phyloP scores from a whole-genome alignment of 768 basidiomycete species.

The Termitomyces sp. region DNA sequence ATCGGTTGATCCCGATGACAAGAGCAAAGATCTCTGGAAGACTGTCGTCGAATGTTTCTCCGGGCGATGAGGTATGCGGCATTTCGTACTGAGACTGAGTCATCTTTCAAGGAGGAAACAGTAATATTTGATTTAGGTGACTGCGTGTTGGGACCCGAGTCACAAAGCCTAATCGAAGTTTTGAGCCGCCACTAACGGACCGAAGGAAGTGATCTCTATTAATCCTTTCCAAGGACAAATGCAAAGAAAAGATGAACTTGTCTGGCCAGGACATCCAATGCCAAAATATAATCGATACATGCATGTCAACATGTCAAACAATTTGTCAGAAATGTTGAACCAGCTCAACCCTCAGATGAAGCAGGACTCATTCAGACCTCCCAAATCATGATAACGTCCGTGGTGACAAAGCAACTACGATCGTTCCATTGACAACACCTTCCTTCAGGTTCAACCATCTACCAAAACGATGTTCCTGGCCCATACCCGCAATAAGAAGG shows the following conservation, averaged over 20 bases:
- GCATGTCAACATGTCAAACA: not conserved
- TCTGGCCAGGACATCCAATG: not conserved
- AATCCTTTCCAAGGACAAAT: not conserved
- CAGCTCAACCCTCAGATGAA: not conserved
- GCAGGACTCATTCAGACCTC: not conserved
- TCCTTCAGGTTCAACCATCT: conserved; percentile 82
- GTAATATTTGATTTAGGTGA: not conserved
- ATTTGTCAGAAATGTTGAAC: not conserved
- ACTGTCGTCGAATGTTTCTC: too few relatives aligned
- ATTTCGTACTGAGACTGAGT: too few relatives aligned
- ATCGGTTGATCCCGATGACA: too few relatives aligned
- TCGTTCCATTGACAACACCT: conserved; percentile 66
- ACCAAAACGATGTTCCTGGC: conserved; percentile 86
- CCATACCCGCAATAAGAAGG: conserved; percentile 74
- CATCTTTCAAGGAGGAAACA: too few relatives aligned
- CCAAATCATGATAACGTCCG: conserved; percentile 21
- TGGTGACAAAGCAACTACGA: conserved; percentile 56
- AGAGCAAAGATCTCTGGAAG: too few relatives aligned
- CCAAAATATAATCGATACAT: not conserved
- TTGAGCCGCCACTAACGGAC: not conserved
- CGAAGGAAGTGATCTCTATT: not conserved
- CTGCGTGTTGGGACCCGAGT: not conserved
- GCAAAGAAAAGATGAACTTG: not conserved
- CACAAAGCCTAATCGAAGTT: not conserved
- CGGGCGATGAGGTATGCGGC: too few relatives aligned